Conservation (phyloP, 176 grass and related monocot species). For the Musa beccarii region DNA sequence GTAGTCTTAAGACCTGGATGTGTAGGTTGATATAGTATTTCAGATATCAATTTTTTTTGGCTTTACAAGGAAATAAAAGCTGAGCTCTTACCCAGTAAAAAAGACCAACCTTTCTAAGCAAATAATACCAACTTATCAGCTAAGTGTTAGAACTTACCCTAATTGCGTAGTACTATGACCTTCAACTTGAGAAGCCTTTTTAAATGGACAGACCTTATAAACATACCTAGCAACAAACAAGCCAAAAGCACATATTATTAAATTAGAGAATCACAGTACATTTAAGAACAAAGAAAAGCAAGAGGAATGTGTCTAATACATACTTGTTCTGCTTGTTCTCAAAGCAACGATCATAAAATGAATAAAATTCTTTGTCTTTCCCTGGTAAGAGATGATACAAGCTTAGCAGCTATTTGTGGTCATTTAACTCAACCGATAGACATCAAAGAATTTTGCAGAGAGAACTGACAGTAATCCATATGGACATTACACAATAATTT, state of each 20-base stretch:
- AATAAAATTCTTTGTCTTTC: slow-evolving; percentile 92
- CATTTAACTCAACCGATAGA: too few relatives aligned
- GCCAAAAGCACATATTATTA: slow-evolving; percentile 13
- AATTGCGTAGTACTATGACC: slow-evolving; percentile 83
- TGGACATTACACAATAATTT: too few relatives aligned
- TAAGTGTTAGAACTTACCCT: slow-evolving; percentile 54
- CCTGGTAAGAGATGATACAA: slow-evolving; percentile 45
- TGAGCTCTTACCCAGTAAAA: not conserved
- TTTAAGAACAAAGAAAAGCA: not conserved
- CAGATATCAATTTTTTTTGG: too few relatives aligned
- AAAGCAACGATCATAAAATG: slow-evolving; percentile 82
- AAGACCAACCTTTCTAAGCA: not conserved
- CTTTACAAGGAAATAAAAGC: too few relatives aligned
- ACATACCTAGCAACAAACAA: slow-evolving; percentile 45
- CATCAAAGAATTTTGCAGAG: too few relatives aligned
- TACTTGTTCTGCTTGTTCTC: slow-evolving; percentile 92
- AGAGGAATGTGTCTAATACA: slow-evolving; percentile 11
- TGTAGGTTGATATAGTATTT: too few relatives aligned
- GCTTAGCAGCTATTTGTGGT: not conserved
- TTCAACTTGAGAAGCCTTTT: slow-evolving; percentile 86
- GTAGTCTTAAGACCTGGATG: too few relatives aligned
- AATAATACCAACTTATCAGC: not conserved
- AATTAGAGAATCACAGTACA: not conserved
- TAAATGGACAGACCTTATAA: slow-evolving; percentile 93
- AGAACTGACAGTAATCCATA: too few relatives aligned